Base-by-base conservation (phyloP, 169 alveolate genomes). In the Cyclospora cayetanensis region DNA sequence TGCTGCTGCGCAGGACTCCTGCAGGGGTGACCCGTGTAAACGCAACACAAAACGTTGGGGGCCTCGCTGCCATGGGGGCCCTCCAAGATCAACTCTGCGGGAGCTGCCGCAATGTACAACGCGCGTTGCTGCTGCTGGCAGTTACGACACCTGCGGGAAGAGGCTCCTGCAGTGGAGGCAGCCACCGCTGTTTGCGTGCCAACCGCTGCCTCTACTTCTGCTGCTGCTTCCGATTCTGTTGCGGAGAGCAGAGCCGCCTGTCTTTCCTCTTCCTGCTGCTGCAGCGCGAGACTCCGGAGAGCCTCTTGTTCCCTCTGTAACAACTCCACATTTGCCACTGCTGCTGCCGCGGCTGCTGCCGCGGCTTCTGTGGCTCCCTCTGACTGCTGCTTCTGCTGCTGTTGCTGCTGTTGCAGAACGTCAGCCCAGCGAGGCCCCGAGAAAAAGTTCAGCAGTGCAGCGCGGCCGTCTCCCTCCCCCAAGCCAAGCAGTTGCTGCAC, bases 11-110 rank as follows among this genome's bases (percentile, higher is more conserved):
- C 52, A 15, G 53, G 2, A 15, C 80, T 39, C 34, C 83, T 66
- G 79, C 79, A 31, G 34, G 83, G 83, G 31, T 12, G 83, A 0
- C 83, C 83, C 27, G 34, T 53, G n/a, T 39, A 9, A 2, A 70
- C 55, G 25, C n/a, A 70, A 39, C 83, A 29, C 15, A 70, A 70
- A 1, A 70, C 83, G 31, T 70, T 70, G n/a, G 83, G 83, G 55
- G 83, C 83, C 55, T 70, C 83, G 55, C 83, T 70, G 83, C 83
- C 83, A 53, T 70, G 83, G 55, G 83, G 83, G 37, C 60, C 83
- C 83, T 70, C 60, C 83, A 18, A 22, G 20, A 70, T 31, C 55
- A 70, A 53, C 31, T 27, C 60, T 20, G 83, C 60, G 39, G 83
- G 53, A 39, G 84, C 84, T 39, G 60, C 84, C 25, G 84, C 63